phyloP scores from a whole-genome alignment of 2,329 filamentous ascomycete genomes.

The Penicillium sp. region DNA sequence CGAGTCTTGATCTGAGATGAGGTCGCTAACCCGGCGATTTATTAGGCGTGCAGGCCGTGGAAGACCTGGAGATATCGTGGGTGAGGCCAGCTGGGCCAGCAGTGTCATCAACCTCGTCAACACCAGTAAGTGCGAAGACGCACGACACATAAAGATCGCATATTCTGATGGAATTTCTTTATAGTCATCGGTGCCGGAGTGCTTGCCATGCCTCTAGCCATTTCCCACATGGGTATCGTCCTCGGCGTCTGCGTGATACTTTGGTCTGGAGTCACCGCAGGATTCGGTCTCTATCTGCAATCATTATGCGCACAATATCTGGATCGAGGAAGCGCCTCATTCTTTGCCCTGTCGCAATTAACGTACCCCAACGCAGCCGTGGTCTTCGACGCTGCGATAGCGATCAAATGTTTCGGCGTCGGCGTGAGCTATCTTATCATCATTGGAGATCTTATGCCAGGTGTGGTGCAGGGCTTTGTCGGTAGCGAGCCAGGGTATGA shows the following conservation, averaged over 20 bases:
- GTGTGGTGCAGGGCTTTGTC: conserved; percentile 79
- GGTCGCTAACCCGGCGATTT: neutral
- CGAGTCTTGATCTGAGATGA: neutral
- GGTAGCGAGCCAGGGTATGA: conserved; percentile 58
- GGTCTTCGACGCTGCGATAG: conserved; percentile 91
- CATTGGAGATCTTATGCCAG: conserved; percentile 97
- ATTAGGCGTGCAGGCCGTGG: conserved; percentile 46
- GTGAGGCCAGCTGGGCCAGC: conserved; percentile 82
- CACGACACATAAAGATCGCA: neutral
- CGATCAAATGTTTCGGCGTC: conserved; percentile 96
- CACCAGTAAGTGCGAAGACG: conserved; percentile 64
- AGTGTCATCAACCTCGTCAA: conserved; percentile 95
- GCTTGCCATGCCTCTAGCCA: conserved; percentile 89
- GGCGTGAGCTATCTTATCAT: conserved; percentile 98
- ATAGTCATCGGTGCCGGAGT: conserved; percentile 89
- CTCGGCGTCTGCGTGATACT: conserved; percentile 79
- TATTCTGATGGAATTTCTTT: conserved; percentile 15
- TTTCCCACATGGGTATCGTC: conserved; percentile 92
- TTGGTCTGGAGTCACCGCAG: conserved; percentile 85
- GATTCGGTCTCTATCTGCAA: conserved; percentile 93
- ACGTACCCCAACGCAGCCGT: conserved; percentile 96
- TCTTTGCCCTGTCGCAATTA: conserved; percentile 94
- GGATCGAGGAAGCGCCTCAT: conserved; percentile 81
- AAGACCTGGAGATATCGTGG: conserved; percentile 64
- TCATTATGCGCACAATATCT: conserved; percentile 89